Evolutionary conservation across 2,329 filamentous ascomycete species (phyloP).

Genomic region (Sordariomycetes sp.): DNA sequence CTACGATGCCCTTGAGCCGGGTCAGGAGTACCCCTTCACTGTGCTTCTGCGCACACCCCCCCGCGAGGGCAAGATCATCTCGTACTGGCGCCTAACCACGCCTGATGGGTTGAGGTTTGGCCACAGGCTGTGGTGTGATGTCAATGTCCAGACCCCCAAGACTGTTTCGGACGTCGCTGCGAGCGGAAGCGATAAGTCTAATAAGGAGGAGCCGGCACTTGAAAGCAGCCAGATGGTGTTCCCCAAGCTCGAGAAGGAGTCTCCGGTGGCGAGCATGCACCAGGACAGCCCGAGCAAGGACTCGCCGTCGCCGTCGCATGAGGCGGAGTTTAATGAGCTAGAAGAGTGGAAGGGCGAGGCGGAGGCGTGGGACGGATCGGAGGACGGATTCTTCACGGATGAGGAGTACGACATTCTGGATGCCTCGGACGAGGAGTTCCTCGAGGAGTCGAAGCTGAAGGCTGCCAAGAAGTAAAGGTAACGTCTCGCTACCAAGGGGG

Average conservation of each 20-base stretch:
- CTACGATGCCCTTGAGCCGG: conserved; percentile 53
- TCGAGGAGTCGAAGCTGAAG: conserved; percentile 38
- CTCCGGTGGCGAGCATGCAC: conserved; percentile 68
- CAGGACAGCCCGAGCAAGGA: conserved; percentile 36
- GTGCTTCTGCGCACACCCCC: conserved; percentile 71
- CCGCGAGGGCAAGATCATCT: conserved; percentile 69
- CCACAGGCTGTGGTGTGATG: conserved; percentile 89
- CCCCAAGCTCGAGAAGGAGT: conserved; percentile 91
- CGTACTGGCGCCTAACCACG: conserved; percentile 90
- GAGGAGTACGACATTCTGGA: conserved; percentile 97
- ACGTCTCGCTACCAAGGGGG: not conserved
- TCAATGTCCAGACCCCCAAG: conserved; percentile 44
- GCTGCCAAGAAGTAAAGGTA: conserved; percentile 19
- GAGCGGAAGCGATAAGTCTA: conserved; percentile 1
- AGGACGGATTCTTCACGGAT: conserved; percentile 80
- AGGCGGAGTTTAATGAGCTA: conserved; percentile 22
- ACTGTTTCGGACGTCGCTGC: not conserved
- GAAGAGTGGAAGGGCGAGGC: not conserved
- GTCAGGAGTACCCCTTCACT: conserved; percentile 67
- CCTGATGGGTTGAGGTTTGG: conserved; percentile 73
- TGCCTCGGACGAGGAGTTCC: conserved; percentile 79
- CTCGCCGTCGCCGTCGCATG: conserved; percentile 19
- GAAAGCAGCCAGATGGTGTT: conserved; percentile 74
- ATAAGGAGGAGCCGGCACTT: conserved; percentile 14
- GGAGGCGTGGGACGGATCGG: conserved; percentile 48